Evolutionary conservation across 2,329 filamentous ascomycete genomes (phyloP), one percentile per base, ranked within the genome.

Genomic region (Colletotrichum sansevieriae): DNA sequence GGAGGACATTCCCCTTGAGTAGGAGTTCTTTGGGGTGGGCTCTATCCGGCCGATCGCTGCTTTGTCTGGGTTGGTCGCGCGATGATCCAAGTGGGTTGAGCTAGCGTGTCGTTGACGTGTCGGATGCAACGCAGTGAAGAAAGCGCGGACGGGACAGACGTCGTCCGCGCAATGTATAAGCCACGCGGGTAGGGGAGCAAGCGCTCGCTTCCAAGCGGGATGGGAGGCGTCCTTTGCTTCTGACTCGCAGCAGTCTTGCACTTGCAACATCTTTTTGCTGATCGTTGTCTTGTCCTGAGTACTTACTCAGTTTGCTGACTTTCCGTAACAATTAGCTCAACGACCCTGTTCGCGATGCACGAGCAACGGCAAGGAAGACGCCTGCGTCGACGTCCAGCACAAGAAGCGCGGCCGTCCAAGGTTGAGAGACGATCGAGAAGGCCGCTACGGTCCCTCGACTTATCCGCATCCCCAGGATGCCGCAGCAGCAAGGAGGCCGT

Each of bases 371-470:
- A 96, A 95, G 75, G 85, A 95, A 83, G 92, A 94, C 66, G 86
- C 90, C 8, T 96, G 93, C 76, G 84, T 93, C 73, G 93, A 96
- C 78, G 92, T 96, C 39, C 91, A 94, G 75, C 93, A 96, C 79
- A 96, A 95, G 79, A 96, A 95, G 78, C 84, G 93, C 73, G 93
- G 93, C 47, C 87, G 93, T 56, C 93, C 93, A 68, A 87, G 93
- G 71, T 82, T 96, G 72, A 88, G 92, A 74, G 92, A 95, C 75
- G 91, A 93, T 68, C 83, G 87, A 73, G 88, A 91, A 71, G 76
- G 84, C 56, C 84, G 88, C 71, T 90, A 86, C 73, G 88, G 90
- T 67, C 76, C 81, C 15, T 76, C 82, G 3, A 82, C 84, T 66
- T 84, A 83, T 67, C 78, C 82, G 52, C 82, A 83, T 69, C 78